Percentiles rank a stretch among this genome's conserved stretches.
phyloP scores from a whole-genome alignment of 345 rosid species.

The Syzygium aromaticum region DNA sequence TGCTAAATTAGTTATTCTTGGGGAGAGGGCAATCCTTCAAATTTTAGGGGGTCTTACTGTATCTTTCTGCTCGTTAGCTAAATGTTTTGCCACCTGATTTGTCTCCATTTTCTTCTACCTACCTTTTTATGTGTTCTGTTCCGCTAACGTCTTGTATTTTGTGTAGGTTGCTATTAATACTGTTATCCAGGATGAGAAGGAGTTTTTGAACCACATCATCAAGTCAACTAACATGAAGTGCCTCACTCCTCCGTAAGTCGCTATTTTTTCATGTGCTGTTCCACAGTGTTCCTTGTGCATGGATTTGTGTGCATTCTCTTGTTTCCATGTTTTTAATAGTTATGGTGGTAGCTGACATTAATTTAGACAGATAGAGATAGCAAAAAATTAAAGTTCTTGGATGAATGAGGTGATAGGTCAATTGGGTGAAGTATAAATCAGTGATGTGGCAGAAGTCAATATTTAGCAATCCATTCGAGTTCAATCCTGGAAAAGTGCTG shows the following conservation, averaged over 20 bases:
- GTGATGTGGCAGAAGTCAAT: not conserved
- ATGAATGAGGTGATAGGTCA: not conserved
- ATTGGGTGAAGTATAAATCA: not conserved
- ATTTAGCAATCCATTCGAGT: not conserved
- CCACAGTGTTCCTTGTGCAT: not conserved
- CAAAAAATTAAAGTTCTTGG: not conserved
- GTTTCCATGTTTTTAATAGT: not conserved
- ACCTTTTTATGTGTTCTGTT: not conserved
- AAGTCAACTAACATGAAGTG: constrained; percentile 82
- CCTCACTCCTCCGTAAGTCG: constrained; percentile 67
- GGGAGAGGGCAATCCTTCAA: not conserved
- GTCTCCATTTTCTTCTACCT: not conserved
- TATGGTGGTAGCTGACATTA: not conserved
- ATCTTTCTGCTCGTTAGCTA: not conserved
- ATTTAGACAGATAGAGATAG: not conserved
- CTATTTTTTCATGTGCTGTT: not conserved
- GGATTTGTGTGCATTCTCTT: not conserved
- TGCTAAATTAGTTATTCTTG: not conserved
- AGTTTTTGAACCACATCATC: constrained; percentile 58
- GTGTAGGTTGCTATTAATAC: constrained; percentile 77
- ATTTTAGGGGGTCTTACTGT: not conserved
- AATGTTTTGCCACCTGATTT: not conserved
- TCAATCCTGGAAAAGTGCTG: not conserved
- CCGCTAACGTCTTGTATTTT: not conserved
- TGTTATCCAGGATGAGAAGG: constrained; percentile 54